Conservation (phyloP, 2,329 filamentous ascomycete species). For the Metarhizium anisopliae region DNA sequence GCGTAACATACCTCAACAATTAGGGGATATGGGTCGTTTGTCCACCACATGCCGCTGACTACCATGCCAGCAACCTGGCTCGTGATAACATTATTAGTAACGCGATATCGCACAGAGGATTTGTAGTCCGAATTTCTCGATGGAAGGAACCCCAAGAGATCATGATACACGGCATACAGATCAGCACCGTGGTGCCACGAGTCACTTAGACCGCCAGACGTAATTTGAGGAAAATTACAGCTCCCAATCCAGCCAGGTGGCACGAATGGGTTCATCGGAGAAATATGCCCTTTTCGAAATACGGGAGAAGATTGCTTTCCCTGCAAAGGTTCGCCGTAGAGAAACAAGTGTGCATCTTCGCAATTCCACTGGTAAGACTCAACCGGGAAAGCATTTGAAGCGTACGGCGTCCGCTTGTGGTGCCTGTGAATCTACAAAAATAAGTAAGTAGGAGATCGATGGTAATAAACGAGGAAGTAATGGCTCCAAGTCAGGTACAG, state of each 20-base stretch:
- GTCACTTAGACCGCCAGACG: slow-evolving; percentile 60
- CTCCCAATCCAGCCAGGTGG: slow-evolving; percentile 60
- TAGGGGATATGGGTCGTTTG: slow-evolving; percentile 33
- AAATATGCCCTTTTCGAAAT: slow-evolving; percentile 58
- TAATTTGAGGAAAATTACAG: slow-evolving; percentile 78
- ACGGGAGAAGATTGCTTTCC: slow-evolving; percentile 41
- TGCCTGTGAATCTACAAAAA: slow-evolving; percentile 60
- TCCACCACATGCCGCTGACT: slow-evolving; percentile 58
- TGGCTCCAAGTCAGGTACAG: not conserved
- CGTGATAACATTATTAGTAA: slow-evolving; percentile 77
- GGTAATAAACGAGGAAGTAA: not conserved
- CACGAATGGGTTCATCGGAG: slow-evolving; percentile 56
- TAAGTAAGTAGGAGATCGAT: not conserved
- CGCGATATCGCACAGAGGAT: slow-evolving; percentile 51
- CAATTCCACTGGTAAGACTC: slow-evolving; percentile 70
- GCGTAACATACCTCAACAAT: slow-evolving; percentile 29
- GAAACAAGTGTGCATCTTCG: slow-evolving; percentile 59
- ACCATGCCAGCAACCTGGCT: slow-evolving; percentile 72
- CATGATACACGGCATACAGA: slow-evolving; percentile 66
- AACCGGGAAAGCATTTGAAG: slow-evolving; percentile 64
- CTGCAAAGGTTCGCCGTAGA: slow-evolving; percentile 52
- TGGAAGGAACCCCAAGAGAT: slow-evolving; percentile 60
- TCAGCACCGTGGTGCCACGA: slow-evolving; percentile 70
- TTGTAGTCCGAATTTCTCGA: slow-evolving; percentile 30
- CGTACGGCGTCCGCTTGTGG: slow-evolving; percentile 77